Percentiles rank a stretch among this genome's conserved stretches.
Evolutionary conservation across 2,329 filamentous ascomycete species (phyloP).

Genomic region (Pyrenochaeta sp.): DNA sequence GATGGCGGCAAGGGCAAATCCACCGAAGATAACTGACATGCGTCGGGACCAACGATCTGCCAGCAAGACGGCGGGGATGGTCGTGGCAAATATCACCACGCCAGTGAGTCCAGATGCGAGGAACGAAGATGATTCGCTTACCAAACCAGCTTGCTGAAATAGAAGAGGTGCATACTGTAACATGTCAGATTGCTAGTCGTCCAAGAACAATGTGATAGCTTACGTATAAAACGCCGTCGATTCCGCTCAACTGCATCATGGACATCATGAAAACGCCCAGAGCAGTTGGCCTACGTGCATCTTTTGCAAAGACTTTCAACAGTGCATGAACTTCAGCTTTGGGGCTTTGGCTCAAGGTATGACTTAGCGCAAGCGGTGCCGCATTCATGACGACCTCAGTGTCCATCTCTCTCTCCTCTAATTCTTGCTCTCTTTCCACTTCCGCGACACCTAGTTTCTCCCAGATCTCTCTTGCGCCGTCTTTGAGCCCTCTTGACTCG

Average conservation of each 20-base stretch:
- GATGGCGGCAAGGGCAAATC: slow-evolving; percentile 54
- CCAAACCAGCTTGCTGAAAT: slow-evolving; percentile 65
- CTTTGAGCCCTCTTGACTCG: slow-evolving; percentile 5
- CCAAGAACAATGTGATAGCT: slow-evolving; percentile 24
- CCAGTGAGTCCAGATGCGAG: slow-evolving; percentile 67
- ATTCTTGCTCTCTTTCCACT: slow-evolving; percentile 12
- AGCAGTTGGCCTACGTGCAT: slow-evolving; percentile 3
- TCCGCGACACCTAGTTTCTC: slow-evolving; percentile 10
- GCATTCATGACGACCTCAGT: neutral
- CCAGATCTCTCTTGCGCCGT: slow-evolving; percentile 48
- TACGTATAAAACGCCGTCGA: slow-evolving; percentile 69
- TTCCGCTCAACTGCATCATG: slow-evolving; percentile 68
- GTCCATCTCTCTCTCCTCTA: slow-evolving; percentile 25
- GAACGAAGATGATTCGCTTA: slow-evolving; percentile 60
- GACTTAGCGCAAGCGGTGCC: neutral
- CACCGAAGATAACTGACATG: slow-evolving; percentile 61
- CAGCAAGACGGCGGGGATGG: slow-evolving; percentile 62
- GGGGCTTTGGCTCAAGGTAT: neutral
- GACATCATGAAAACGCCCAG: slow-evolving; percentile 65
- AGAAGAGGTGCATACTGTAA: slow-evolving; percentile 67
- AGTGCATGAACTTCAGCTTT: slow-evolving; percentile 12
- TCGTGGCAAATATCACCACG: slow-evolving; percentile 64
- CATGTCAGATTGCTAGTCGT: neutral
- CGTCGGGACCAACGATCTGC: slow-evolving; percentile 66
- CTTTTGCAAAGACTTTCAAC: slow-evolving; percentile 7